Conservation (phyloP, 371 early-diverging fungal genomes). For the Syncephalastrum monosporum region DNA sequence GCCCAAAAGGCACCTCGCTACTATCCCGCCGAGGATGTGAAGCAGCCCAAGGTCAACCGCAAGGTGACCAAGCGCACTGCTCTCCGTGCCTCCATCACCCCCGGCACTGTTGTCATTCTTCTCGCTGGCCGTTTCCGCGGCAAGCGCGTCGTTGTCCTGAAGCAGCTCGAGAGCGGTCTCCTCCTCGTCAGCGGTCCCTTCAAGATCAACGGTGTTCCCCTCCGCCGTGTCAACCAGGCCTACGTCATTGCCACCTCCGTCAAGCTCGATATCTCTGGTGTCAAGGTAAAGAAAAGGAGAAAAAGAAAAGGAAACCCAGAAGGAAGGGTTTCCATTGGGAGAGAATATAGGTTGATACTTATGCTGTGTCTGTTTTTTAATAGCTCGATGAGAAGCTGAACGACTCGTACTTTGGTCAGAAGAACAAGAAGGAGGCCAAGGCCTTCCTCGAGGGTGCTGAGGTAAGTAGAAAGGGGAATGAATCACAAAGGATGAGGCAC, state of each 20-base stretch:
- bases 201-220: conserved; percentile 98
- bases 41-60: conserved; percentile 76
- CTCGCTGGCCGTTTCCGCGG: conserved; percentile 97
- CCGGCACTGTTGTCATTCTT: conserved; percentile 97
- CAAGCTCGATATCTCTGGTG: conserved; percentile 84
- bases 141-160: conserved; percentile 98
- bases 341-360: neutral
- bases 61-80: conserved; percentile 75
- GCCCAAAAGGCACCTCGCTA: conserved; percentile 75
- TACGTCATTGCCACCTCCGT: conserved; percentile 98
- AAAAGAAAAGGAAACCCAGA: too few species aligned
- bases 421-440: conserved; percentile 76
- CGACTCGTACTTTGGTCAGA: conserved; percentile 91
- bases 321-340: too few species aligned
- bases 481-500: too few species aligned
- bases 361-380: neutral
- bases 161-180: conserved; percentile 93
- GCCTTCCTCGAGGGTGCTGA: conserved; percentile 84
- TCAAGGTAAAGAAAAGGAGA: conserved; percentile 54
- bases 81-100: conserved; percentile 90
- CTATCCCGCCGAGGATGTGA: conserved; percentile 88
- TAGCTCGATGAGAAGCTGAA: conserved; percentile 77
- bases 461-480: conserved; percentile 17
- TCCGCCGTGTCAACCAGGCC: conserved; percentile 97
- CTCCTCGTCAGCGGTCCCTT: conserved; percentile 97